Evolutionary conservation across 179 eudicot genomes (phyloP).

Genomic region (Spinacia oleracea): DNA sequence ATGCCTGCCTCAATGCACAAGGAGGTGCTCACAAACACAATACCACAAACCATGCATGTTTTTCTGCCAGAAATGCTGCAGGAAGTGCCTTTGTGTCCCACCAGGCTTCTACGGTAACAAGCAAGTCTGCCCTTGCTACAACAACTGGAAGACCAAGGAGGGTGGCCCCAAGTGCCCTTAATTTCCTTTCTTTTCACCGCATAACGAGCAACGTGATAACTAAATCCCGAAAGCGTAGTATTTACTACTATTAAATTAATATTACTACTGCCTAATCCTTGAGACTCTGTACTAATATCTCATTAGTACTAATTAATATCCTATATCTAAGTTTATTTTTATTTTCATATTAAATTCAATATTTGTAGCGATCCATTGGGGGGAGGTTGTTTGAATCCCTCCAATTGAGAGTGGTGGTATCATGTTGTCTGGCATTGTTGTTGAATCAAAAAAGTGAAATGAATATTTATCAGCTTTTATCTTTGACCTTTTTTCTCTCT

Average conservation of each 20-base stretch:
- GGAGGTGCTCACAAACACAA: constrained; percentile 37
- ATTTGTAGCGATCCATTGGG: background rate
- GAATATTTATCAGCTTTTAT: background rate
- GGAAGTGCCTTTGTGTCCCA: constrained; percentile 44
- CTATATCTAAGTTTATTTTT: too few species aligned
- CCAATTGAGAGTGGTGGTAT: background rate
- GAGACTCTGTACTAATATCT: constrained; percentile 4
- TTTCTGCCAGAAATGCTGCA: constrained; percentile 43
- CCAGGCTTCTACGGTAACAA: constrained; percentile 44
- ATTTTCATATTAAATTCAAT: background rate
- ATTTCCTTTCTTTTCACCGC: background rate
- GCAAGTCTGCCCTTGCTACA: constrained; percentile 48
- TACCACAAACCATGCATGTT: constrained; percentile 39
- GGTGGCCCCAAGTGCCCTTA: constrained; percentile 53
- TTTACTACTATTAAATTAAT: background rate
- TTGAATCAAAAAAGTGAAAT: background rate
- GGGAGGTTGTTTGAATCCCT: background rate
- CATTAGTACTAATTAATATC: background rate
- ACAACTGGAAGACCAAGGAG: constrained; percentile 47
- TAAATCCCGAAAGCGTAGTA: background rate
- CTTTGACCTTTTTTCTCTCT: background rate
- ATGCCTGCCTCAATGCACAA: constrained; percentile 28
- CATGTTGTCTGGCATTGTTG: constrained; percentile 1
- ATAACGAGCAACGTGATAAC: background rate
- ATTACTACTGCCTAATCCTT: background rate